A percentile compares a stretch with the other conserved stretches of the same genome.
Evolutionary conservation across 768 basidiomycete genomes (phyloP).

Genomic region (Russula brevipes): DNA sequence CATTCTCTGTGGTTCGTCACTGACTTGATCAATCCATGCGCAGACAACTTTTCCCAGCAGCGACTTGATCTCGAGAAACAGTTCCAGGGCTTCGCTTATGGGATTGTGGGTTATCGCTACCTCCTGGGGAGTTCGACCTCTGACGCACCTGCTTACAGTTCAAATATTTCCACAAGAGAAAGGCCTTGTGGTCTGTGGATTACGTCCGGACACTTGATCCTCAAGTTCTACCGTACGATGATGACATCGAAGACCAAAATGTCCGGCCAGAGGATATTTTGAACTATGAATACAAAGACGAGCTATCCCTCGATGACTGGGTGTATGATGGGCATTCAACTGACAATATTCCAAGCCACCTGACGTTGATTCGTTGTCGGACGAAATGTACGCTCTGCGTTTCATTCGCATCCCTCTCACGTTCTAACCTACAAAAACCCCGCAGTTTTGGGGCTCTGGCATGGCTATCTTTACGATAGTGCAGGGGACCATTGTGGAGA

Average conservation of each 20-base stretch:
- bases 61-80: slow-evolving; percentile 21
- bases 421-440: background rate
- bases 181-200: background rate
- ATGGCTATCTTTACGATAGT: slow-evolving; percentile 15
- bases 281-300: slow-evolving; percentile 4
- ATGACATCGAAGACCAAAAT: slow-evolving; percentile 10
- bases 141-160: slow-evolving; percentile 2
- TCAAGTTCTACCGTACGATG: slow-evolving; percentile 2
- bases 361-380: background rate
- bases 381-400: slow-evolving; percentile 6
- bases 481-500: background rate
- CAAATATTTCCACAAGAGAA: background rate
- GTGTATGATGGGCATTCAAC: slow-evolving; percentile 17
- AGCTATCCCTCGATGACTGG: slow-evolving; percentile 3
- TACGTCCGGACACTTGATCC: slow-evolving; percentile 7
- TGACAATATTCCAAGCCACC: background rate
- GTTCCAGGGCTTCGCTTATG: slow-evolving; percentile 25
- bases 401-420: background rate
- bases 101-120: slow-evolving; percentile 17
- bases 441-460: slow-evolving; percentile 18
- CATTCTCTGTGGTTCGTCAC: no score
- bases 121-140: background rate
- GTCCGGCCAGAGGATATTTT: slow-evolving; percentile 11
- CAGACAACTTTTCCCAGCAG: slow-evolving; percentile 26
- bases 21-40: background rate